phyloP scores from a whole-genome alignment of 108 stramenopile genomes.

The Conticribra guillardii region DNA sequence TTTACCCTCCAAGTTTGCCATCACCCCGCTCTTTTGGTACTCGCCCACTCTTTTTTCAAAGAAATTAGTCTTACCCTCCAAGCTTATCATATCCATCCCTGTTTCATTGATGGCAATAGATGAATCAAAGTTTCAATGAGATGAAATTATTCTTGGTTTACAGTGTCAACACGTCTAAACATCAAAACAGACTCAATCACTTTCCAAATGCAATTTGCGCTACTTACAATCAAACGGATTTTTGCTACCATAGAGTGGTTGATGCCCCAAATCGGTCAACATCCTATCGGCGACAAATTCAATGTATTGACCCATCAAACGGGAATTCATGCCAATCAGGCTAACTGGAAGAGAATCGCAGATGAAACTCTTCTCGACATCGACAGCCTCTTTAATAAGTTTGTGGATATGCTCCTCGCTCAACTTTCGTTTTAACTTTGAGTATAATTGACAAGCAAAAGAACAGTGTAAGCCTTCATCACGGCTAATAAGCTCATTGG shows the following conservation, averaged over 20 bases:
- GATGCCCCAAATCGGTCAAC: slow-evolving; percentile 76
- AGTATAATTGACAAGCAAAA: slow-evolving; percentile 97
- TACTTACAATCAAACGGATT: slow-evolving; percentile 92
- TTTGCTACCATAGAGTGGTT: slow-evolving; percentile 77
- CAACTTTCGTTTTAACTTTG: slow-evolving; percentile 86
- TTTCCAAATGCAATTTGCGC: too few relatives aligned
- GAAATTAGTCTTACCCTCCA: slow-evolving; percentile 98
- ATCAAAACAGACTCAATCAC: too few relatives aligned
- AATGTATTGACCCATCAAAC: slow-evolving; percentile 92
- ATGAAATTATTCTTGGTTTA: too few relatives aligned
- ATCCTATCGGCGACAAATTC: slow-evolving; percentile 92
- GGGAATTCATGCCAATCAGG: slow-evolving; percentile 92
- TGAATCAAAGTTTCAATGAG: too few relatives aligned
- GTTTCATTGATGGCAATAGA: too few relatives aligned
- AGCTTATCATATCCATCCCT: slow-evolving; percentile 94
- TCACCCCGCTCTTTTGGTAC: slow-evolving; percentile 97
- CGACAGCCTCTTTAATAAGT: slow-evolving; percentile 90
- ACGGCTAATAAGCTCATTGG: slow-evolving; percentile 91
- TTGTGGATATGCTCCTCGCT: slow-evolving; percentile 73
- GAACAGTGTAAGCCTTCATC: slow-evolving; percentile 96
- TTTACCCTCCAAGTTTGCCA: slow-evolving; percentile 69
- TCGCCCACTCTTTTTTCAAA: slow-evolving; percentile 98
- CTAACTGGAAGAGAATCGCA: slow-evolving; percentile 90
- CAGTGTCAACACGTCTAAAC: too few relatives aligned
- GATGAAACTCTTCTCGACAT: slow-evolving; percentile 90